Percentiles rank a stretch among this genome's conserved stretches.
phyloP scores from a whole-genome alignment of 257 asterid species.

The Petrea volubilis region DNA sequence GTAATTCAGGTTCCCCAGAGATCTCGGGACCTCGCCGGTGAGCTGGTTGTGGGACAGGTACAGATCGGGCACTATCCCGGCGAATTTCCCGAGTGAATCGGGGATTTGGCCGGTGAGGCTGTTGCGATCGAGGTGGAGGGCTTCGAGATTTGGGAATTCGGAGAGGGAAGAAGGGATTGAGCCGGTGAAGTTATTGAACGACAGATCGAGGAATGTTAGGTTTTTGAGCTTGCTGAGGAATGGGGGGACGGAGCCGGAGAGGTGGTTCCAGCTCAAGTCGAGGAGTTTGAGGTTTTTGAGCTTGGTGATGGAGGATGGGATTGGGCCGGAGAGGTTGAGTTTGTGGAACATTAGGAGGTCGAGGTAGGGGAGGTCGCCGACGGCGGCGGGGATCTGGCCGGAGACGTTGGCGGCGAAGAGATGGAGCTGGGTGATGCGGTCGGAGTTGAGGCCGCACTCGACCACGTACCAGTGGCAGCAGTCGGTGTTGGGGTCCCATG shows the following conservation, averaged over 20 bases:
- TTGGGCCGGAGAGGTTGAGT: constrained; percentile 46
- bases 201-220: constrained; percentile 27
- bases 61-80: constrained; percentile 27
- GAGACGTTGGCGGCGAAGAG: constrained; percentile 25
- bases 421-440: constrained; percentile 31
- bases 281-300: constrained; percentile 29
- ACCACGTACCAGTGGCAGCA: too few relatives aligned
- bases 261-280: constrained; percentile 24
- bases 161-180: constrained; percentile 45
- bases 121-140: constrained; percentile 44
- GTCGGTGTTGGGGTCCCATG: too few relatives aligned
- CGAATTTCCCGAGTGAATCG: constrained; percentile 36
- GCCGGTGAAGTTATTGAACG: constrained; percentile 41
- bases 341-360: constrained; percentile 24
- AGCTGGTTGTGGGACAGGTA: constrained; percentile 45
- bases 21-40: constrained; percentile 38
- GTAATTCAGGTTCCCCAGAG: constrained; percentile 33
- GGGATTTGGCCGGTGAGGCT: constrained; percentile 49
- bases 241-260: constrained; percentile 42
- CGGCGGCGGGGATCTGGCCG: constrained; percentile 37
- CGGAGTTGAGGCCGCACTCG: too few relatives aligned
- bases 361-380: constrained; percentile 42
- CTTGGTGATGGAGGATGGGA: constrained; percentile 44
- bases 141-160: constrained; percentile 24
- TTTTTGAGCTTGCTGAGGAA: constrained; percentile 39